A percentile compares a stretch with the other conserved stretches of the same genome.
phyloP scores from a whole-genome alignment of 208 protist genomes.

The Leishmania braziliensis region DNA sequence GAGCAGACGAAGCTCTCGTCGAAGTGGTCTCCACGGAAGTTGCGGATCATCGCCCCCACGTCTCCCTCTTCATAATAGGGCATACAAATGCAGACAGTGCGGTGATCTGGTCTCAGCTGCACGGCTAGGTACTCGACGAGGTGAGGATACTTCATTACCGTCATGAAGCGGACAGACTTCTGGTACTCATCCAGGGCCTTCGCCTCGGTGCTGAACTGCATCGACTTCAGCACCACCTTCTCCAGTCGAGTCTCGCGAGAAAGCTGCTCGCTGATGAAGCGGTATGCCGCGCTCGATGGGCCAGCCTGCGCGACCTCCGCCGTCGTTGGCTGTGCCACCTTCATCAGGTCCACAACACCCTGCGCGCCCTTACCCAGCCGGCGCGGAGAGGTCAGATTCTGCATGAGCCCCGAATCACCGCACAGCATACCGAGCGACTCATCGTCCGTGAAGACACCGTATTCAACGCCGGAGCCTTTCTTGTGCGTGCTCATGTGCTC shows the following conservation, averaged over 20 bases:
- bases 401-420: constrained; percentile 71
- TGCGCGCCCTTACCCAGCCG: constrained; percentile 67
- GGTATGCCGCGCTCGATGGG: constrained; percentile 27
- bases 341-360: constrained; percentile 58
- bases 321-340: constrained; percentile 34
- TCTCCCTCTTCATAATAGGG: constrained; percentile 74
- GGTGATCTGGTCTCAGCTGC: constrained; percentile 51
- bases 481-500: constrained; percentile 69
- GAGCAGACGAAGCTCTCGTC: constrained; percentile 62
- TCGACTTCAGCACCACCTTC: constrained; percentile 65
- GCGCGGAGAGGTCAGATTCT: constrained; percentile 31
- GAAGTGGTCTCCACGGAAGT: constrained; percentile 47
- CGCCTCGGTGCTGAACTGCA: constrained; percentile 36
- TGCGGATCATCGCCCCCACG: constrained; percentile 48
- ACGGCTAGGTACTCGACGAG: constrained; percentile 81
- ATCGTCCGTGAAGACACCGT: constrained; percentile 57
- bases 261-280: constrained; percentile 36
- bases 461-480: constrained; percentile 48
- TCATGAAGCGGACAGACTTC: constrained; percentile 75
- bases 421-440: constrained; percentile 54
- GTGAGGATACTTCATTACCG: constrained; percentile 56
- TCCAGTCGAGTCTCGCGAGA: constrained; percentile 22
- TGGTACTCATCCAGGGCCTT: constrained; percentile 56
- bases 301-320: constrained; percentile 33
- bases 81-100: constrained; percentile 71